A percentile compares a stretch with the other conserved stretches of the same genome.
Evolutionary conservation across 352 stramenopile genomes (phyloP).

Genomic region (Globisporangium sylvaticum): DNA sequence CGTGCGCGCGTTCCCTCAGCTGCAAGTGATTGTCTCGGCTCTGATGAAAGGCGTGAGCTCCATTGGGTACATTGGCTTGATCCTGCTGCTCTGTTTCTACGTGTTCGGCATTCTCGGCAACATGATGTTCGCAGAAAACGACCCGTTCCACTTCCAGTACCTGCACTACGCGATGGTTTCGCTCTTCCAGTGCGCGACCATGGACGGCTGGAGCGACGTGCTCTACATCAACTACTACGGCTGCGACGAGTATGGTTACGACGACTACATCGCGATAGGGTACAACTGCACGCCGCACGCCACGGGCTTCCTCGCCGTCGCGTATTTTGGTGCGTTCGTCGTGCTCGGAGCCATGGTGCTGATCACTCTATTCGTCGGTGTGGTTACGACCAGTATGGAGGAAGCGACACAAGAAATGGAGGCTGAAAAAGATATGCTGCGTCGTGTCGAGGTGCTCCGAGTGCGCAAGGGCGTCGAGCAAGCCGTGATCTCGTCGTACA

Average conservation of each 20-base stretch:
- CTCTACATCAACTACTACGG: slow-evolving; percentile 91
- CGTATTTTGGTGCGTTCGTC: slow-evolving; percentile 85
- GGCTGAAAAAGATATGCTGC: slow-evolving; percentile 58
- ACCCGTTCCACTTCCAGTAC: slow-evolving; percentile 87
- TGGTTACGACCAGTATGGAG: slow-evolving; percentile 89
- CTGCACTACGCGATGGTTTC: slow-evolving; percentile 87
- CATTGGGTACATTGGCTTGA: slow-evolving; percentile 89
- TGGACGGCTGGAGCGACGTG: slow-evolving; percentile 89
- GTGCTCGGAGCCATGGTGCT: slow-evolving; percentile 85
- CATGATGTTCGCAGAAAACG: slow-evolving; percentile 85
- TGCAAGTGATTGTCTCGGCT: slow-evolving; percentile 88
- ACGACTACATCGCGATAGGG: slow-evolving; percentile 41
- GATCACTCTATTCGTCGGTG: slow-evolving; percentile 91
- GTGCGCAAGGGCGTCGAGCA: slow-evolving; percentile 50
- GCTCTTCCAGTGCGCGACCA: slow-evolving; percentile 85
- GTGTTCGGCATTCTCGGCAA: slow-evolving; percentile 90
- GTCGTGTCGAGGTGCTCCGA: slow-evolving; percentile 57
- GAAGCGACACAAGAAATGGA: slow-evolving; percentile 87
- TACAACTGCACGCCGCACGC: slow-evolving; percentile 56
- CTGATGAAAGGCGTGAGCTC: slow-evolving; percentile 85
- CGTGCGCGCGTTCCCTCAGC: slow-evolving; percentile 78
- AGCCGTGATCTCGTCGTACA: slow-evolving; percentile 55
- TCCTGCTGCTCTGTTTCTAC: slow-evolving; percentile 89
- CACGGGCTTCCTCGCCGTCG: slow-evolving; percentile 37
- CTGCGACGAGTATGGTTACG: slow-evolving; percentile 82